Evolutionary conservation across 352 stramenopile species (phyloP), one percentile per base, ranked within the genome.

Genomic region (Globisporangium emineosum): DNA sequence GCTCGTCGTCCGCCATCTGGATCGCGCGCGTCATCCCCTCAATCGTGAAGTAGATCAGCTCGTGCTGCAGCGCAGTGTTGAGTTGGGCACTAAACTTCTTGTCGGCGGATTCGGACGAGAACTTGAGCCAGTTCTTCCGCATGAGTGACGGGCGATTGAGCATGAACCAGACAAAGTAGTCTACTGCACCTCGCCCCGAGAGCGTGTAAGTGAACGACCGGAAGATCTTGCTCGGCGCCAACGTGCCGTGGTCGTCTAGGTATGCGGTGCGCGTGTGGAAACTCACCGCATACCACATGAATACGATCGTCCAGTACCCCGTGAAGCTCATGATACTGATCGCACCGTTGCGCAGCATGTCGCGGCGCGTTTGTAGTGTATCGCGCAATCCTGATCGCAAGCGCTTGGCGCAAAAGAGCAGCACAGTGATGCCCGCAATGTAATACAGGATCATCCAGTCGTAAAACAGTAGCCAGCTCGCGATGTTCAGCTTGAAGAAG

Each of bases 31-130:
- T 90, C 83, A 97, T 96, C 10, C 89, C 86, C 32, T 91, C 81
- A 40, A 94, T 94, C n/a, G 89, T 96, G 62, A 93, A 96, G 58
- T 93, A 93, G 51, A 97, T 90, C 27, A 97, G 77, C 55, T 97
- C 89, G 23, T 88, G 80, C 66, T 94, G 85, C 8, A 97, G 71
- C 56, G 88, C 84, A 17, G 78, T 90, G 65, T 97, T 97, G 51
- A 97, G 75, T 64, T 97, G 89, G 3, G 88, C 86, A 29, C 81
- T 91, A 43, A 91, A 90, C 60, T 93, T 87, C 40, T 86, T 90
- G 62, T 94, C 86, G 0, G 79, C 83, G 8, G 82, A 91, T 56
- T 92, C 83, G n/a, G 79, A 71, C 6, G 83, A 80, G 40, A 91
- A 93, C 55, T 78, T 69, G 27, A 95, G 81, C 86, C 86, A 95